Percentiles rank a stretch among this genome's conserved stretches.
Conservation (phyloP, 768 basidiomycete species). For the Pleurotus sapidus region DNA sequence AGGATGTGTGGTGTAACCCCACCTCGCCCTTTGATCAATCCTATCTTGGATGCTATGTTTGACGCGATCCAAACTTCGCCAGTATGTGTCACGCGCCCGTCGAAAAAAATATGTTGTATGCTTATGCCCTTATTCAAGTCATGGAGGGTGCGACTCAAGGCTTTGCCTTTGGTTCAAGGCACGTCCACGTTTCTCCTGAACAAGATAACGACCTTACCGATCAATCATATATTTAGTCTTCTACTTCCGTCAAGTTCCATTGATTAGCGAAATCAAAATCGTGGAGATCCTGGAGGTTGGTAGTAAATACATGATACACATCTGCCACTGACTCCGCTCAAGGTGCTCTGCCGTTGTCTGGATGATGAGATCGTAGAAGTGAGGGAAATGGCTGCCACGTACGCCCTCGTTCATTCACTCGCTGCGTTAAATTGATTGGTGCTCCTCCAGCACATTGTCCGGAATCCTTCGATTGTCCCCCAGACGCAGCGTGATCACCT, state of each 20-base stretch:
- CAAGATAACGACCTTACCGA: neutral
- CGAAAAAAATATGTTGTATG: neutral
- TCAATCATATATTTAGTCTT: slow-evolving; percentile 46
- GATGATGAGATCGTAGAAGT: slow-evolving; percentile 90
- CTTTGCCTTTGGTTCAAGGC: slow-evolving; percentile 82
- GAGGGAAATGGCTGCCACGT: slow-evolving; percentile 86
- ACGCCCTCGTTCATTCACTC: slow-evolving; percentile 19
- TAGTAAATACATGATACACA: neutral
- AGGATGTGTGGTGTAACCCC: slow-evolving; percentile 86
- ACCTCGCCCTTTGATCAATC: slow-evolving; percentile 63
- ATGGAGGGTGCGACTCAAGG: slow-evolving; percentile 85
- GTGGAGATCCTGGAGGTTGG: slow-evolving; percentile 77
- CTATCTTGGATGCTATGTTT: slow-evolving; percentile 71
- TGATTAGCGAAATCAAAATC: slow-evolving; percentile 73
- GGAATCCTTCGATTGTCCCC: slow-evolving; percentile 83
- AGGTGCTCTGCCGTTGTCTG: slow-evolving; percentile 79
- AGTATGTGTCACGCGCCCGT: slow-evolving; percentile 35
- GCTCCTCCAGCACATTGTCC: slow-evolving; percentile 60
- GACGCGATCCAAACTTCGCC: slow-evolving; percentile 73
- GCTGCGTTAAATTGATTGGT: neutral
- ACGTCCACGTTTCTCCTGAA: slow-evolving; percentile 9
- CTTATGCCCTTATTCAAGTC: slow-evolving; percentile 43
- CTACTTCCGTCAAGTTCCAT: slow-evolving; percentile 86
- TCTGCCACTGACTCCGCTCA: neutral
- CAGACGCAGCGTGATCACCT: slow-evolving; percentile 66